Evolutionary conservation across 1,284 basidiomycete genomes (phyloP), one percentile per base, ranked within the genome.

Genomic region (Pseudozyma tsukubaensis): DNA sequence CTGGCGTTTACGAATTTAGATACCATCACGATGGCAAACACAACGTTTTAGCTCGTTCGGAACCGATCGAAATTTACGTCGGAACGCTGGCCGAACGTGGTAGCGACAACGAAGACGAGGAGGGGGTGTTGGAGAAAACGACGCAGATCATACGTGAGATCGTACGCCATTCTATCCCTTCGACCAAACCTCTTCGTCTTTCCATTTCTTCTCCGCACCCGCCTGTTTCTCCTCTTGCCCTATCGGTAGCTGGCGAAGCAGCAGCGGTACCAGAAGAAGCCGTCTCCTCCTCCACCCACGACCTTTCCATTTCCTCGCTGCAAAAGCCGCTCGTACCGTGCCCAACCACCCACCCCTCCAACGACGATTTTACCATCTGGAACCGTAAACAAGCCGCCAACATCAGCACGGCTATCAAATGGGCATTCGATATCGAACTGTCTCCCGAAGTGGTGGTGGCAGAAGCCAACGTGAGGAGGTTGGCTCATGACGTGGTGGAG

Each of bases 311-410:
- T n/a, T n/a, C n/a, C n/a, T n/a, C n/a, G n/a, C n/a, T n/a, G n/a
- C n/a, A n/a, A n/a, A n/a, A n/a, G n/a, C n/a, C n/a, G n/a, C n/a
- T n/a, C n/a, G n/a, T n/a, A n/a, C n/a, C n/a, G n/a, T n/a, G n/a
- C n/a, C n/a, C n/a, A n/a, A n/a, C n/a, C n/a, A n/a, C n/a, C n/a
- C n/a, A n/a, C n/a, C n/a, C n/a, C n/a, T n/a, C n/a, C n/a, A n/a
- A n/a, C n/a, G 94, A 98, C 82, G 94, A 98, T 85, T 98, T 99
- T 85, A 89, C 90, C 45, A 94, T 99, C 86, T 97, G 94, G 93
- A 91, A 91, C 3, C 90, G 92, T 74, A 87, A 87, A 43, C 95
- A 99, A 85, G 96, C 95, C 29, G 90, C 90, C 84, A 89, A 92
- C 49, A 97, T 99, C 77, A 91, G 91, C 43, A 85, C 86, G 19